phyloP scores from a whole-genome alignment of 1,139 yeast species.

The Spathaspora sp. region DNA sequence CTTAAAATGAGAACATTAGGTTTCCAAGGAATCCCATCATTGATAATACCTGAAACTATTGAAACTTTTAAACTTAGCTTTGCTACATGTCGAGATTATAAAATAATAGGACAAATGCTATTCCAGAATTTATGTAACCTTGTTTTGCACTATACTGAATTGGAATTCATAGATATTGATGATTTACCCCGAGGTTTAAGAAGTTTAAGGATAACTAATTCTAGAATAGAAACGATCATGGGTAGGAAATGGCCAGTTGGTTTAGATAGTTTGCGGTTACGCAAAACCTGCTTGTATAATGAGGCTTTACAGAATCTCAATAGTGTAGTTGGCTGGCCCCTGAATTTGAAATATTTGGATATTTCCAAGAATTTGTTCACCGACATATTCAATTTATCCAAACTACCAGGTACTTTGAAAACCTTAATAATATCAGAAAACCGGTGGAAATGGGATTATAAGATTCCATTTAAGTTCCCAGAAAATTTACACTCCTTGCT shows the following conservation, averaged over 20 bases:
- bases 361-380: constrained; percentile 21
- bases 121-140: constrained; percentile 28
- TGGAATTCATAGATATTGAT: constrained; percentile 21
- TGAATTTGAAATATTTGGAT: constrained; percentile 20
- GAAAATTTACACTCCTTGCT: constrained; percentile 19
- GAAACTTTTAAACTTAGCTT: constrained; percentile 32
- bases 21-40: constrained; percentile 16
- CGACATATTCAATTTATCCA: constrained; percentile 18
- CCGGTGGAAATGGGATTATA: constrained; percentile 9
- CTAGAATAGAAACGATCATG: constrained; percentile 15
- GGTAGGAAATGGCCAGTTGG: constrained; percentile 28
- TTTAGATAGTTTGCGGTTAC: constrained; percentile 25
- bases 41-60: constrained; percentile 19
- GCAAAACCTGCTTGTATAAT: constrained; percentile 23
- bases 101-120: constrained; percentile 5
- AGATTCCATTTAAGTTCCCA: constrained; percentile 22
- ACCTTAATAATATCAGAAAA: constrained; percentile 22
- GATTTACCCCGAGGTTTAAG: constrained; percentile 27
- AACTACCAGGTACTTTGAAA: constrained; percentile 23
- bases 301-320: constrained; percentile 16
- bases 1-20: constrained; percentile 39
- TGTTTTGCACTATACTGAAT: constrained; percentile 34
- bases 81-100: constrained; percentile 23
- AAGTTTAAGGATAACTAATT: constrained; percentile 30
- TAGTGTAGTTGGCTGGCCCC: constrained; percentile 25